A percentile compares a stretch with the other conserved stretches of the same genome.
phyloP scores from a whole-genome alignment of 2,329 filamentous ascomycete genomes.

The Karstenula rhodostoma region DNA sequence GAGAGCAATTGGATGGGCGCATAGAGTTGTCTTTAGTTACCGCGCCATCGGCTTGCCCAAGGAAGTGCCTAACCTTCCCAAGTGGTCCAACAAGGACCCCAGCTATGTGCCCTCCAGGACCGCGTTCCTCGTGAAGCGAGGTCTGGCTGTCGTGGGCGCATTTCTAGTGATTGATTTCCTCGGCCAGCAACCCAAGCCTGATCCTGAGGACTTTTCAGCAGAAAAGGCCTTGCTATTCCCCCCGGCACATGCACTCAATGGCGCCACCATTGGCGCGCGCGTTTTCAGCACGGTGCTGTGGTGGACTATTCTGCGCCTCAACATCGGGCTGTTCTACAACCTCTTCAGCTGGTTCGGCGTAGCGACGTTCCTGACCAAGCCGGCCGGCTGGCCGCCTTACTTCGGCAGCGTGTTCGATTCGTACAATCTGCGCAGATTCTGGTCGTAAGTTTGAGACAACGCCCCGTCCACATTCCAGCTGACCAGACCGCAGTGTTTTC shows the following conservation, averaged over 20 bases:
- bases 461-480: neutral
- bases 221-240: conserved; percentile 7
- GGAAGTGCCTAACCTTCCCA: conserved; percentile 2
- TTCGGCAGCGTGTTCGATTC: conserved; percentile 3
- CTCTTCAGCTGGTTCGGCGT: neutral
- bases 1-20: conserved; percentile 3
- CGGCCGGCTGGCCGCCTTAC: neutral
- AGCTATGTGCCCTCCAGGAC: conserved; percentile 2
- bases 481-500: neutral
- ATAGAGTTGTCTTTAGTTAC: neutral
- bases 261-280: conserved; percentile 5
- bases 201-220: conserved; percentile 1
- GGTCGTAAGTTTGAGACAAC: neutral
- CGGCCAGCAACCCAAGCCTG: conserved; percentile 1
- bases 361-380: conserved; percentile 2
- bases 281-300: conserved; percentile 6
- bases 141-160: conserved; percentile 3
- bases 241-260: neutral
- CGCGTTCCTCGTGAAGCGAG: neutral
- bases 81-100: conserved; percentile 8
- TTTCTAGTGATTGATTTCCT: conserved; percentile 6
- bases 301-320: conserved; percentile 7
- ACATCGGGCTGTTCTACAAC: conserved; percentile 5
- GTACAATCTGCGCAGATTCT: conserved; percentile 8
- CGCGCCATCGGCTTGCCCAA: conserved; percentile 7